Base-by-base conservation (phyloP, 352 stramenopile genomes). In the Pythium dissimile region DNA sequence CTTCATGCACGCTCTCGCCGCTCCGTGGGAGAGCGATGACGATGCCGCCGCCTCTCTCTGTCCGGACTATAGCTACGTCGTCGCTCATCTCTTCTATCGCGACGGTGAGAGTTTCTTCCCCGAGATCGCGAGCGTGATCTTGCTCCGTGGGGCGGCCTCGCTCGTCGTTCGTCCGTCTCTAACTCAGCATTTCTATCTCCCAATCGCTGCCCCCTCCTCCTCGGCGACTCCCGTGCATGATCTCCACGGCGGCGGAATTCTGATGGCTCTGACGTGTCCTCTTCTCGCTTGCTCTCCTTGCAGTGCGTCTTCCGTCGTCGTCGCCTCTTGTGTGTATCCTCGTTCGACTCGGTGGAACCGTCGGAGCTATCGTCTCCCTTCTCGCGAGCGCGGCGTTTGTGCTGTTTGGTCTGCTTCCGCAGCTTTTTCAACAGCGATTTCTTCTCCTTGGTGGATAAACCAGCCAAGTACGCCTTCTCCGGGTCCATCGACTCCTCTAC, bases 391-490 rank as follows among this genome's bases (percentile, higher is more conserved):
- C 48, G 23, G 44, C 43, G 45, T 37, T 71, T 59, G 18, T 62
- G 45, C 8, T 47, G 16, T 24, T 59, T 62, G 1, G 60, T 41
- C 32, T 69, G 50, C 54, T 74, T 72, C 23, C 68, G 71, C 12
- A 84, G 57, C 34, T 86, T 88, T 55, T 86, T 88, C 15, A 87
- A 41, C 21, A 84, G 53, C 27, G 49, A 45, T 21, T 76, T 87
- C 59, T 89, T 88, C 53, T 89, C 76, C 49, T 87, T 89, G 3
- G 62, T 65, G 8, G 80, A 89, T n/a, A 89, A 62, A 8, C 60
- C 72, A 13, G 76, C 71, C 5, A 91, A 48, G 20, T 78, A 86
- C 31, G 57, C 68, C 20, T 76, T 62, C 62, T 90, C 79, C 2
- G 62, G 47, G 23, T 86, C 66, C 7, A 51, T 45, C 2, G 51